Base-by-base conservation (phyloP, 495 filamentous ascomycete genomes). In the Hypomontagnella submonticulosa region DNA sequence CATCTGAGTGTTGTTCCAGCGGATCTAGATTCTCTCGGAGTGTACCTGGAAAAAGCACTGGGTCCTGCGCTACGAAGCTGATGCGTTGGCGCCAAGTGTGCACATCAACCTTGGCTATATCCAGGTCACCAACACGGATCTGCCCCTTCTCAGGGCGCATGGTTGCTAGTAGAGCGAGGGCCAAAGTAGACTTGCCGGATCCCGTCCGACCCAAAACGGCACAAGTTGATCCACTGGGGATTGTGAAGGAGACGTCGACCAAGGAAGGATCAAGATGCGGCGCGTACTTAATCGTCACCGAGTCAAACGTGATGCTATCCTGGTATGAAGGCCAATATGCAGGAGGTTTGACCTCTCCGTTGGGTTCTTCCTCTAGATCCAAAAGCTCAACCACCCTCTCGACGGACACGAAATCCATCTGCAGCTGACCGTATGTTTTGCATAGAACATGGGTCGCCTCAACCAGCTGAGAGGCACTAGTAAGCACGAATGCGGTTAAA, bases 331-430 rank as follows among this genome's bases (percentile, higher is more conserved):
- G 91, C 92, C 92, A 96, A n/a, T 80, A 81, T 0, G 88, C 86
- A 15, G 92, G 89, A 1, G 92, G 91, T 4, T 82, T 66, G 11
- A 90, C 72, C 2, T 83, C 80, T 6, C 91, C 91, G 2, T 76
- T 76, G 0, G 86, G 78, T 74, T 96, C 92, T 70, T 90, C 85
- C 36, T 92, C 90, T 1, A 93, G 81, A 56, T 89, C 81, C 2
- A 92, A 80, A 0, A 93, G 79, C 67, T 95, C 91, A 20, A 93
- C 86, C 2, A 96, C 84, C 20, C 92, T 84, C 75, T 96, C 92
- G 1, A 96, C 91, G 0, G 90, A 92, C 11, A 94, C 91, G 62
- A 94, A 94, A 66, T 93, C 88, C 90, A 96, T 93, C 77, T 94
- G 90, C 20, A 96, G 82, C 66, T 90, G 83, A 27, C 91, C 91